phyloP scores from a whole-genome alignment of 805 yeast genomes.

The Starmerella geochares region DNA sequence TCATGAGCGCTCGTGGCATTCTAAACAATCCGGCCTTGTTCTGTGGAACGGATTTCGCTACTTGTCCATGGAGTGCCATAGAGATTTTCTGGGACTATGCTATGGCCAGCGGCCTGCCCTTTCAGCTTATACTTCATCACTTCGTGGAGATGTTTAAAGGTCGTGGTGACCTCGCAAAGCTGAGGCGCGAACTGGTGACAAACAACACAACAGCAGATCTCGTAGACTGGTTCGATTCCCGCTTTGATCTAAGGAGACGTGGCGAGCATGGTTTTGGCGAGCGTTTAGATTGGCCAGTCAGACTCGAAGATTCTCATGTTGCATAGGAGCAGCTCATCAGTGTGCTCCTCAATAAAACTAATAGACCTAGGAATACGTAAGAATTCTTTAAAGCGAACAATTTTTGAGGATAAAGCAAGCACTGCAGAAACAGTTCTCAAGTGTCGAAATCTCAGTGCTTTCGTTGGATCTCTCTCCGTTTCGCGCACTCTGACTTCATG shows the following conservation, averaged over 20 bases:
- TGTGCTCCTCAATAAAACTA: no score
- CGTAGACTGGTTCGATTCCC: constrained; percentile 70
- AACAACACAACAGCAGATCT: constrained; percentile 49
- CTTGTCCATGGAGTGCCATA: constrained; percentile 84
- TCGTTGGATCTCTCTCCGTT: no score
- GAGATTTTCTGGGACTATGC: constrained; percentile 75
- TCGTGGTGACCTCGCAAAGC: constrained; percentile 25
- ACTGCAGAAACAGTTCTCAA: no score
- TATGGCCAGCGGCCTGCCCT: constrained; percentile 74
- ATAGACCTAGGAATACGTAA: no score
- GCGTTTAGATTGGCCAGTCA: constrained; percentile 37
- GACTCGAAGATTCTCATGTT: neutral
- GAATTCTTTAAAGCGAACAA: no score
- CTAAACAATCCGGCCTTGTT: constrained; percentile 80
- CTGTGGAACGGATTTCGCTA: constrained; percentile 44
- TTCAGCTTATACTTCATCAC: constrained; percentile 76
- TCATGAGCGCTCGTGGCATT: constrained; percentile 91
- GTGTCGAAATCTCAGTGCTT: no score
- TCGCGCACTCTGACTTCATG: no score
- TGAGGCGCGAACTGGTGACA: constrained; percentile 54
- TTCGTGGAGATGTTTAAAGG: constrained; percentile 68
- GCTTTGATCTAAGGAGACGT: constrained; percentile 54
- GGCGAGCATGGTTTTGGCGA: constrained; percentile 64
- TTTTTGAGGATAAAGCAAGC: no score
- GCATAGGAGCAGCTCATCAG: neutral